These are phyloP conservation scores for Talaromyces sp. DNA, from an alignment of 2,329 filamentous ascomycete species.

Conservation along the genomic window DNA sequence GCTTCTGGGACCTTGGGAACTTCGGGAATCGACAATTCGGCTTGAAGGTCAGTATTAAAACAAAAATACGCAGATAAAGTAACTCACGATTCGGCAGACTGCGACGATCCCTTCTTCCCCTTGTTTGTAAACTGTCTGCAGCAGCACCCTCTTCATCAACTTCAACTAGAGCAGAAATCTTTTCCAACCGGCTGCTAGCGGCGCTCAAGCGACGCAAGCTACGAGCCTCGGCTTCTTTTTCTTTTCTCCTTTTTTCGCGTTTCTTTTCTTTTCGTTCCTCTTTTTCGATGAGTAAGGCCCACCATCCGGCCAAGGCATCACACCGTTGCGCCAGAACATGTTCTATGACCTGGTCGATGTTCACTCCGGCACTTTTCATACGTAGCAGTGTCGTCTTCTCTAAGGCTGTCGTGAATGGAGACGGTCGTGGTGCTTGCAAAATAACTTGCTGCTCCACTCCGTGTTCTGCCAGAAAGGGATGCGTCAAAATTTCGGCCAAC, in stretches of 20 bases:
- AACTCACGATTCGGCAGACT: conserved; percentile 53
- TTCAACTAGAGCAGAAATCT: conserved; percentile 71
- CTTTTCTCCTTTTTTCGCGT: conserved; percentile 76
- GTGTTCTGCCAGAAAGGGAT: conserved; percentile 83
- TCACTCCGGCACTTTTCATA: conserved; percentile 89
- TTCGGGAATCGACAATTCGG: conserved; percentile 65
- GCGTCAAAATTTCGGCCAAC: conserved; percentile 77
- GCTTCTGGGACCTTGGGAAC: conserved; percentile 71
- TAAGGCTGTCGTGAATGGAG: conserved; percentile 77
- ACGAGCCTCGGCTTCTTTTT: conserved; percentile 76
- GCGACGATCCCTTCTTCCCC: conserved; percentile 74
- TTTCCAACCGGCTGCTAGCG: conserved; percentile 80
- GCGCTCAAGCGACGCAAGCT: conserved; percentile 78
- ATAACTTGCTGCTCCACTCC: conserved; percentile 86
- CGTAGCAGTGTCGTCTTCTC: conserved; percentile 89
- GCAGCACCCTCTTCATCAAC: conserved; percentile 68
- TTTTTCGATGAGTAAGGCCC: conserved; percentile 90
- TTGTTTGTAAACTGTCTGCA: conserved; percentile 59
- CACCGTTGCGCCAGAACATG: conserved; percentile 87
- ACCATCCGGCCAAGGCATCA: conserved; percentile 90
- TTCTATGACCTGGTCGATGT: conserved; percentile 91
- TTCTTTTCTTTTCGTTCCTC: conserved; percentile 81
- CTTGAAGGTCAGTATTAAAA: conserved; percentile 23
- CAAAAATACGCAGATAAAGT: neutral
- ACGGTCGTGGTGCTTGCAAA: conserved; percentile 71